Evolutionary conservation across 768 basidiomycete species (phyloP), one percentile per base, ranked within the genome.

Genomic region (Russula earlei): DNA sequence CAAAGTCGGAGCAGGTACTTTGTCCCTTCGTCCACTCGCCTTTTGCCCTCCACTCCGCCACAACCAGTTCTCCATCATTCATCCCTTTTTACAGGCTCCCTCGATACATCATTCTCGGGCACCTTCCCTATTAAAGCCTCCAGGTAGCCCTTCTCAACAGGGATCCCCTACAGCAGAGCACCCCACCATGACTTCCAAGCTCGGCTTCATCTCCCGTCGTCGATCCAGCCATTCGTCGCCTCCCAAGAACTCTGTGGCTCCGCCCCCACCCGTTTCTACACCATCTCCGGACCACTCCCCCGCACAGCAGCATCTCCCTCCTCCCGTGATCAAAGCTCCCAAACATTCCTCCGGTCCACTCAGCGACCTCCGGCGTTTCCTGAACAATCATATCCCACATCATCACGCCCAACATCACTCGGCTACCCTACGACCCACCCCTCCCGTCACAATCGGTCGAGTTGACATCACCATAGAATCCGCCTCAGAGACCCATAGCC

Each of bases 351-450:
- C 77, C 58, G 86, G 91, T 0, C 87, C 91, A 2, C 78, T 98
- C 49, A 83, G 88, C 71, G 94, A 97, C 70, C 83, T 97, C 65
- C 91, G 91, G 68, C 87, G 93, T 27, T 96, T 98, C 74, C 80
- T 99, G 60, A 90, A 95, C 72, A 82, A 89, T 71, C 91, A 95
- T 72, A 83, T 95, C 47, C 82, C 82, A 56, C 83, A 87, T 64
- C 72, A 70, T 46, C 69, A 69, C 59, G 60, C 61, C 56, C 59
- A 71, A 46, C 63, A 62, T 64, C 56, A 61, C 59, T 55, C 66
- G 63, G 47, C 61, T 62, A 27, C 31, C 43, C 64, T 61, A 43
- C 58, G 55, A 51, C 25, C 60, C 51, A 54, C 60, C 62, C 38
- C 62, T 43, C 64, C 63, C 41, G 67, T 54, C 33, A 64, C 61